These are phyloP conservation scores for Mycena latifolia DNA, from an alignment of 768 basidiomycete genomes.

Conservation along the genomic window DNA sequence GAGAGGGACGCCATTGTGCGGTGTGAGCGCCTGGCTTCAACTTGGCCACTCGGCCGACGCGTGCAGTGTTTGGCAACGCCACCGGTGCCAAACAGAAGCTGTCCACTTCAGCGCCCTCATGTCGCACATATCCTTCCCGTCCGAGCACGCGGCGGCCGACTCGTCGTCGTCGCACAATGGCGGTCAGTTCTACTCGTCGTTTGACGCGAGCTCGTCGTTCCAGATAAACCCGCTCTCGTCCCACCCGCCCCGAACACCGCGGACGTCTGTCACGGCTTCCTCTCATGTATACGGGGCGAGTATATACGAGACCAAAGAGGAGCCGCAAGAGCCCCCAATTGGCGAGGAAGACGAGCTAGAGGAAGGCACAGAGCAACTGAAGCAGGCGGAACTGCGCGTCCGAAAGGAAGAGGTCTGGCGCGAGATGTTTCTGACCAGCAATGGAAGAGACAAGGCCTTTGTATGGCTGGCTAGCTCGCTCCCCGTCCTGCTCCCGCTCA, in stretches of 20 bases:
- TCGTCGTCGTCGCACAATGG: slow-evolving; percentile 55
- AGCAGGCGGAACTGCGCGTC: slow-evolving; percentile 61
- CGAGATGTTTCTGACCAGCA: slow-evolving; percentile 82
- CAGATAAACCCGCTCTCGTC: slow-evolving; percentile 87
- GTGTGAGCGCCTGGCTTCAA: too few species aligned
- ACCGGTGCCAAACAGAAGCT: neutral
- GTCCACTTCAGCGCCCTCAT: slow-evolving; percentile 47
- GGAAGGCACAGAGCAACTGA: slow-evolving; percentile 60
- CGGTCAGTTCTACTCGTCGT: slow-evolving; percentile 67
- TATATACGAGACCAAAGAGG: slow-evolving; percentile 60
- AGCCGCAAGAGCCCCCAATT: slow-evolving; percentile 45
- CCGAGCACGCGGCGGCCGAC: slow-evolving; percentile 41
- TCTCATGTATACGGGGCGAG: slow-evolving; percentile 55
- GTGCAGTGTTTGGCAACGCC: neutral
- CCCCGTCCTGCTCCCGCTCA: slow-evolving; percentile 14
- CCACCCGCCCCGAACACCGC: slow-evolving; percentile 84
- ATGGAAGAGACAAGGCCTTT: slow-evolving; percentile 88
- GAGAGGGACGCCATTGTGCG: slow-evolving; percentile 40
- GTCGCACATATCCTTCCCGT: slow-evolving; percentile 78
- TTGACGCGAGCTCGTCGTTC: slow-evolving; percentile 72
- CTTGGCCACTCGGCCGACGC: neutral
- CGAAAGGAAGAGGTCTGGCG: slow-evolving; percentile 80
- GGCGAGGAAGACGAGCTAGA: slow-evolving; percentile 61
- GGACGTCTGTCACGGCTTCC: slow-evolving; percentile 60
- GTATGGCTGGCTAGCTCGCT: slow-evolving; percentile 58